These are phyloP conservation scores for Fonsecaea erecta DNA, from an alignment of 2,329 filamentous ascomycete genomes.

Conservation along the genomic window DNA sequence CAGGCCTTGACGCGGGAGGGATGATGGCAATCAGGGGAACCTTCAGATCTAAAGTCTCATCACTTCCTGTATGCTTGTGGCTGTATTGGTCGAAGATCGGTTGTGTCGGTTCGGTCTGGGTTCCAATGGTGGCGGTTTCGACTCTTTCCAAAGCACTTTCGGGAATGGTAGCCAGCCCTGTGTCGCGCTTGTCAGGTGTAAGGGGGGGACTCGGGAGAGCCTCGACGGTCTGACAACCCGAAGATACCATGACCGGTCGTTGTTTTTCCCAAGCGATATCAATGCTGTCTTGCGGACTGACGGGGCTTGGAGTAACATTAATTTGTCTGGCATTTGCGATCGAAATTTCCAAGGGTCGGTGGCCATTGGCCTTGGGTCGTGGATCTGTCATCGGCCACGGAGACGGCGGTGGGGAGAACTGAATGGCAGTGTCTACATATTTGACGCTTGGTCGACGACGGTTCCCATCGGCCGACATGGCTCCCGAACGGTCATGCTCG, in stretches of 20 bases:
- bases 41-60: constrained; percentile 47
- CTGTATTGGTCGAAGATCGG: constrained; percentile 16
- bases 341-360: constrained; percentile 27
- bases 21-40: constrained; percentile 92
- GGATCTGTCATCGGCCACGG: constrained; percentile 55
- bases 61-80: constrained; percentile 34
- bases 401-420: constrained; percentile 82
- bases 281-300: constrained; percentile 29
- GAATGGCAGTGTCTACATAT: constrained; percentile 77
- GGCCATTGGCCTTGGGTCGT: constrained; percentile 59
- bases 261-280: constrained; percentile 33
- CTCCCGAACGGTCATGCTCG: constrained; percentile 33
- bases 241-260: constrained; percentile 47
- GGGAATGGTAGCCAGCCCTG: constrained; percentile 31
- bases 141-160: constrained; percentile 31
- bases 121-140: constrained; percentile 34
- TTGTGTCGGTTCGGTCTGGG: constrained; percentile 32
- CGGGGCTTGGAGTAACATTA: constrained; percentile 22
- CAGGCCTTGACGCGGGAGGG: constrained; percentile 81
- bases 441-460: constrained; percentile 39
- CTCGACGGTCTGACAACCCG: constrained; percentile 50
- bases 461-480: constrained; percentile 6
- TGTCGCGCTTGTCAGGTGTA: constrained; percentile 41
- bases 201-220: constrained; percentile 45
- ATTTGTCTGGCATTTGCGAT: constrained; percentile 23